phyloP scores from a whole-genome alignment of 192 early-diverging fungal genomes.

The Linnemannia elongata region DNA sequence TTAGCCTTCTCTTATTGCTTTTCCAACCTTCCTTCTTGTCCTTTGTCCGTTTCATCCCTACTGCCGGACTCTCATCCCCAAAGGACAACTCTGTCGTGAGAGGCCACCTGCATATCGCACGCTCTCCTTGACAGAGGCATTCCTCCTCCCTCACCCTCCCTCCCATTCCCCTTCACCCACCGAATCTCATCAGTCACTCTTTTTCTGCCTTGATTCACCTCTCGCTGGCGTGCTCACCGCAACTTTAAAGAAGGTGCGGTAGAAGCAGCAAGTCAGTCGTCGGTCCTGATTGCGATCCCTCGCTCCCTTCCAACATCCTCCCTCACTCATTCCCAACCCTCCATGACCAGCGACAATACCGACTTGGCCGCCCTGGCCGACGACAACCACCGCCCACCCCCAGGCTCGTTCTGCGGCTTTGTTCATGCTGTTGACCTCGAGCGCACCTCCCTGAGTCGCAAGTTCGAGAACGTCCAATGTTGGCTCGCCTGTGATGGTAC shows the following conservation, averaged over 20 bases:
- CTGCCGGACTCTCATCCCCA: not conserved
- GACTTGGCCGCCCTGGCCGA: not conserved
- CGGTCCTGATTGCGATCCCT: conserved; percentile 4
- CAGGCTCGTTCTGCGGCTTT: conserved; percentile 5
- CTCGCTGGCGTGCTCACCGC: not conserved
- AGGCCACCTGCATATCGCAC: not conserved
- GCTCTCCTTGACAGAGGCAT: not conserved
- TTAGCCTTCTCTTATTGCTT: too few species aligned
- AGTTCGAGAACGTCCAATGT: conserved; percentile 29
- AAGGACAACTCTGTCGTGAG: not conserved
- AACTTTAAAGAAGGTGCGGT: conserved; percentile 8
- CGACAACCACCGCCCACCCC: not conserved
- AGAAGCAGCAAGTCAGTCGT: conserved; percentile 1
- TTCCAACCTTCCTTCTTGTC: not conserved
- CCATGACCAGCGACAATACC: conserved; percentile 24
- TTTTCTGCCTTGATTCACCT: not conserved
- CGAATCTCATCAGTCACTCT: not conserved
- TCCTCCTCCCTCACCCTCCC: not conserved
- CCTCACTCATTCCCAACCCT: not conserved
- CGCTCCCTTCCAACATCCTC: not conserved
- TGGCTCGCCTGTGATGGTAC: conserved; percentile 44
- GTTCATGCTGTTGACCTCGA: conserved; percentile 40
- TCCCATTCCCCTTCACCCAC: not conserved
- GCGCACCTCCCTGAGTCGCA: conserved; percentile 31
- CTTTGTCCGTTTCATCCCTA: conserved; percentile 1